Conservation (phyloP, 768 basidiomycete species). For the Leccinellum albellum region DNA sequence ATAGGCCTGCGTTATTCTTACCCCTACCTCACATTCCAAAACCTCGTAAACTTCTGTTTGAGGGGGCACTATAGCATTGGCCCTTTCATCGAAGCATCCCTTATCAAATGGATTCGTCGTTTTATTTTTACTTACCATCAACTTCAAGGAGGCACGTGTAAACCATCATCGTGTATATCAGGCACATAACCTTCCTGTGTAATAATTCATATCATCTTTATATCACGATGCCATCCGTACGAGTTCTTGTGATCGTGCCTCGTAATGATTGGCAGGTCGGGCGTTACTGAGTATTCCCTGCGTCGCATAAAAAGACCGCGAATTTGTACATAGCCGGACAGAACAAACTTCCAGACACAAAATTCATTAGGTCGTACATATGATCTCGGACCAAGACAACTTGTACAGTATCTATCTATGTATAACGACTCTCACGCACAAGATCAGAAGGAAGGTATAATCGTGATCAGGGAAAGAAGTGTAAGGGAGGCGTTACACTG, state of each 20-base stretch:
- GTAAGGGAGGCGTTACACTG: neutral
- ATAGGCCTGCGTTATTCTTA: conserved; percentile 35
- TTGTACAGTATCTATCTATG: neutral
- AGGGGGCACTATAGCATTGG: conserved; percentile 26
- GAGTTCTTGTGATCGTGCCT: neutral
- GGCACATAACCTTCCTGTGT: neutral
- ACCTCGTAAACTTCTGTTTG: conserved; percentile 35
- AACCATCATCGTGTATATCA: neutral
- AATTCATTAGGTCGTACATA: neutral
- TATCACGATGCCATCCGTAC: too few relatives aligned
- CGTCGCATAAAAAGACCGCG: too few relatives aligned
- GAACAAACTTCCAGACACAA: neutral
- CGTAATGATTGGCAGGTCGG: neutral
- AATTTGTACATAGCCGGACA: too few relatives aligned
- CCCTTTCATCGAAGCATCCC: neutral
- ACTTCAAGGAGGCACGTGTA: neutral
- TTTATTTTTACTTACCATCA: neutral
- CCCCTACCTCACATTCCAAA: conserved; percentile 32
- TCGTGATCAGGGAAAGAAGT: neutral
- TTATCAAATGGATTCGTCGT: neutral
- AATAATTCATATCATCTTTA: neutral
- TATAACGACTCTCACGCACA: neutral
- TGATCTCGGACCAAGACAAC: neutral
- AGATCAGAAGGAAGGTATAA: neutral
- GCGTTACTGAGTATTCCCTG: too few relatives aligned